Percentiles rank a stretch among this genome's conserved stretches.
Evolutionary conservation across 176 grass and related monocot species (phyloP).

Genomic region (Raddia distichophylla): DNA sequence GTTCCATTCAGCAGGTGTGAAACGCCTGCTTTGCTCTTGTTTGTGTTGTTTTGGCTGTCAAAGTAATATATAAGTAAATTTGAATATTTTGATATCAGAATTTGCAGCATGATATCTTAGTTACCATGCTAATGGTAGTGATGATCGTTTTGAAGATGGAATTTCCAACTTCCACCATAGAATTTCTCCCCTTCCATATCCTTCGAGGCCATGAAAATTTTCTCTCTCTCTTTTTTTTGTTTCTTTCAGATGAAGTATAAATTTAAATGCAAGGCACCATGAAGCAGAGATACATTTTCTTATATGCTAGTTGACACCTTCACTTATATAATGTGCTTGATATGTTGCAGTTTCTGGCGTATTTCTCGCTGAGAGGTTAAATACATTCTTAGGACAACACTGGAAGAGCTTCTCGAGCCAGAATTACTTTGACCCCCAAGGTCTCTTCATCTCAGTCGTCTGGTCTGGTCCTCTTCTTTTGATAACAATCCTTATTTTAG

Average conservation of each 20-base stretch:
- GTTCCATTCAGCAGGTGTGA: background rate
- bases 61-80: background rate
- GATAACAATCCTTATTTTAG: slow-evolving; percentile 77
- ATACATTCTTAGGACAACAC: slow-evolving; percentile 62
- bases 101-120: background rate
- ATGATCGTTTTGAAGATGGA: background rate
- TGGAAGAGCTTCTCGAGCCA: slow-evolving; percentile 93
- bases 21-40: background rate
- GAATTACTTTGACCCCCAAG: slow-evolving; percentile 91
- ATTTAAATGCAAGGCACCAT: background rate
- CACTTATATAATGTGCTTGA: background rate
- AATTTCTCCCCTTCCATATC: background rate
- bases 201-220: background rate
- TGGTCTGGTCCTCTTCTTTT: slow-evolving; percentile 87
- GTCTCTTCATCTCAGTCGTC: slow-evolving; percentile 84
- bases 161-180: background rate
- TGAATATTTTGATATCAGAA: background rate
- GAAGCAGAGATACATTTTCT: background rate
- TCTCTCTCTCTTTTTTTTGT: background rate
- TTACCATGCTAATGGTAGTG: background rate
- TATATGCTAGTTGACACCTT: background rate
- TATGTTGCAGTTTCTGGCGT: slow-evolving; percentile 81
- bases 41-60: background rate
- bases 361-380: slow-evolving; percentile 80
- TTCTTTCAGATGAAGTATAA: background rate